Evolutionary conservation across 495 filamentous ascomycete species (phyloP), one percentile per base, ranked within the genome.

Genomic region (Aspergillus asperescens): DNA sequence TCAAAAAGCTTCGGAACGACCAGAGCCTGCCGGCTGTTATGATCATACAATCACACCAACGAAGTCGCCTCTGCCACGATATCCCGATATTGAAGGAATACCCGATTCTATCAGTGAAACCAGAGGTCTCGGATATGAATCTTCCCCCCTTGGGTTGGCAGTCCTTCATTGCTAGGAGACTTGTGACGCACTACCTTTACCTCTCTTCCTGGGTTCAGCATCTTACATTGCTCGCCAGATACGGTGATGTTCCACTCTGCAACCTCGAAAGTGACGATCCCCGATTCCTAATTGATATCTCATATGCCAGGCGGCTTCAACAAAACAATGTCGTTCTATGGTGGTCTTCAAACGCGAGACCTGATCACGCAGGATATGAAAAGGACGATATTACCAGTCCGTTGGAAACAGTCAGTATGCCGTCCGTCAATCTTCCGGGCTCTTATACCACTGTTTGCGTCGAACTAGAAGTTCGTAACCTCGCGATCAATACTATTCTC

Each of bases 361-460:
- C 94, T 22, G 93, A 99, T 60, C 93, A 99, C 72, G 93, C 92
- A 46, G 93, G 92, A 7, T 88, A 95, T 65, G 93, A 99, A 66
- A 88, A 86, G 58, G 93, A 99, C 66, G 90, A 97, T 65, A 82
- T 96, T 34, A 70, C 86, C 0, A 86, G 87, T 3, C 78, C 86
- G 1, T 77, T 97, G 38, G 93, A 99, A 57, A 86, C 77, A n/a
- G 88, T 97, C 19, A 83, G 88, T 50, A 96, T 96, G 90, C 93
- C 93, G 0, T 85, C 85, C 25, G 82, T 95, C 58, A 97, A 99
- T 62, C 87, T 86, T 34, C 88, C 92, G 4, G 90, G 89, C 37
- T 89, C 92, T 0, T 99, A 95, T 66, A 86, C 90, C 0, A 95
- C 92, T 0, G 94, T 99, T 7, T 99, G 93, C 68, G 95, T 99